Conservation (phyloP, 2,329 filamentous ascomycete species). For the Sporothrix phasma region DNA sequence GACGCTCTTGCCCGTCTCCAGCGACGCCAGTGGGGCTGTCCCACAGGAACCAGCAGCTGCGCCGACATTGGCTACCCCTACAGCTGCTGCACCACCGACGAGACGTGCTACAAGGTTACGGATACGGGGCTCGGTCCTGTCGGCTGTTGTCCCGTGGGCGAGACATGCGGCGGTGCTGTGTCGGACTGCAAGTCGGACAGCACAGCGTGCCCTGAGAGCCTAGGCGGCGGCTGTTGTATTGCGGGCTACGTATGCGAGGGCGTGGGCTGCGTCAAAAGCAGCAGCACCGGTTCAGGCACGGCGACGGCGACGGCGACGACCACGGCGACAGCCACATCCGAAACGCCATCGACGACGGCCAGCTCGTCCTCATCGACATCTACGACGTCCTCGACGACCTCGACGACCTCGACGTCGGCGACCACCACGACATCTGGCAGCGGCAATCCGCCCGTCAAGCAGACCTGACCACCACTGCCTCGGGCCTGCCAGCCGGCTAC, state of each 20-base stretch:
- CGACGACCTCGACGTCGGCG: slow-evolving; percentile 26
- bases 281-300: slow-evolving; percentile 4
- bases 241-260: slow-evolving; percentile 59
- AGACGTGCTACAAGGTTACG: slow-evolving; percentile 54
- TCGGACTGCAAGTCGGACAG: slow-evolving; percentile 52
- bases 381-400: slow-evolving; percentile 30
- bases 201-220: slow-evolving; percentile 51
- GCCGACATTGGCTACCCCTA: slow-evolving; percentile 53
- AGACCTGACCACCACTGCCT: slow-evolving; percentile 31
- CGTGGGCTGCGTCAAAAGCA: slow-evolving; percentile 49
- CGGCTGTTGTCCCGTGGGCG: slow-evolving; percentile 63
- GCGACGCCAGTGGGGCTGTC: slow-evolving; percentile 55
- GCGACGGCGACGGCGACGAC: slow-evolving; percentile 19
- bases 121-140: slow-evolving; percentile 57
- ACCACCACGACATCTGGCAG: slow-evolving; percentile 30
- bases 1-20: slow-evolving; percentile 40
- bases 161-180: slow-evolving; percentile 53
- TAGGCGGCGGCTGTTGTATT: slow-evolving; percentile 69
- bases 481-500: slow-evolving; percentile 32
- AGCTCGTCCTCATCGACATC: slow-evolving; percentile 31
- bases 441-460: slow-evolving; percentile 38
- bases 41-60: slow-evolving; percentile 55
- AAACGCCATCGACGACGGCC: slow-evolving; percentile 30
- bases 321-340: slow-evolving; percentile 22
- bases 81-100: slow-evolving; percentile 60